phyloP scores from a whole-genome alignment of 2,329 filamentous ascomycete species.

The Colletotrichum scovillei region DNA sequence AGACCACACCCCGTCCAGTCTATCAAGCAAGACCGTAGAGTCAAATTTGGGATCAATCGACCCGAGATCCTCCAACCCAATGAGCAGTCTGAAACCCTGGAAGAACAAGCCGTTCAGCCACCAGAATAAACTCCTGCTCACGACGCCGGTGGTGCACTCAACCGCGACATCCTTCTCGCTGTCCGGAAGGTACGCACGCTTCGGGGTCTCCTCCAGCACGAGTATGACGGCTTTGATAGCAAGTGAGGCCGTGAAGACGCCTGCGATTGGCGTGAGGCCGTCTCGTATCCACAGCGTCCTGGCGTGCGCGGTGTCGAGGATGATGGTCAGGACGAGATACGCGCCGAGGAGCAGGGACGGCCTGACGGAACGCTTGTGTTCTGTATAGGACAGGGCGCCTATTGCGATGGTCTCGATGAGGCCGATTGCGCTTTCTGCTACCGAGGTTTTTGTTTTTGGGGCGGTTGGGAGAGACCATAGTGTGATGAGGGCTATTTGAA shows the following conservation, averaged over 20 bases:
- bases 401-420: conserved; percentile 45
- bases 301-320: conserved; percentile 47
- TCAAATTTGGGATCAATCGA: conserved; percentile 44
- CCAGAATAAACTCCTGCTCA: conserved; percentile 50
- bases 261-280: conserved; percentile 39
- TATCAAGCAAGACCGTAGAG: conserved; percentile 36
- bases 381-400: conserved; percentile 45
- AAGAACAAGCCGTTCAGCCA: conserved; percentile 48
- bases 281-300: conserved; percentile 48
- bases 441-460: conserved; percentile 40
- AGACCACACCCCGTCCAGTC: conserved; percentile 40
- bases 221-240: conserved; percentile 43
- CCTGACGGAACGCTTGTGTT: conserved; percentile 48
- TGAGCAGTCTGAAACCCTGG: conserved; percentile 39
- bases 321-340: conserved; percentile 46
- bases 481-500: conserved; percentile 41
- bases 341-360: conserved; percentile 46
- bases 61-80: conserved; percentile 42
- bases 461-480: conserved; percentile 42
- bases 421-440: conserved; percentile 42
- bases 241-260: conserved; percentile 42
- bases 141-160: conserved; percentile 47
- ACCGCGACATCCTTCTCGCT: conserved; percentile 38
- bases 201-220: conserved; percentile 46
- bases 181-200: conserved; percentile 37